Evolutionary conservation across 176 grass and related monocot genomes (phyloP), one percentile per base, ranked within the genome.

Genomic region (Poa pratensis): DNA sequence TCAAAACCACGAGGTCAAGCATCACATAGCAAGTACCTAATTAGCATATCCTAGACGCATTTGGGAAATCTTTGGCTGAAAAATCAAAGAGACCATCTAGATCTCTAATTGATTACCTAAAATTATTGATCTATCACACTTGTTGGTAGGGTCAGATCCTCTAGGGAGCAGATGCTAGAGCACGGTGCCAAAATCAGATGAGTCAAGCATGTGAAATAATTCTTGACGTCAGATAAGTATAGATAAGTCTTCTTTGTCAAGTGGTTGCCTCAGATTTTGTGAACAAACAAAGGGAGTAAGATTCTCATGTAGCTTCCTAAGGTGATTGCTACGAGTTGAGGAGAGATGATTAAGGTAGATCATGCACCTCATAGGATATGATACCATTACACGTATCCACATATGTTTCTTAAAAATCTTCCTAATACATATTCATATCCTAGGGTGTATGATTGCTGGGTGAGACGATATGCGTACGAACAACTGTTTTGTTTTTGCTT

Each of bases 311-410:
- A 45, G 42, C 34, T 35, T 87, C 65, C 22, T n/a, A 74, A 54
- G 48, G 15, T 73, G 61, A 7, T 73, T 73, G 68, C n/a, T 72
- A 5, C 28, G n/a, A 45, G 22, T 22, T 16, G 5, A 80, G 5
- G 54, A 34, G n/a, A 49, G 10, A 85, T 58, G 20, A 59, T 58
- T 68, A 85, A 80, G 60, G 71, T 62, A 60, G 82, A 42, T 48
- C 2, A 64, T 6, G 39, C 78, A 77, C 69, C 83, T 26, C 34
- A 55, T 80, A 49, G 6, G 76, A 6, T 32, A 6, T 65, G 65
- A 69, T 55, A 7, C 55, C 66, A 79, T 37, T 48, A 48, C 10
- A 9, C 11, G 1, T 46, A 46, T 52, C 10, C 22, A 10, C 5
- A 26, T 30, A 64, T 60, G 1, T 64, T 63, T 62, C 45, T 3